Evolutionary conservation across 2,329 filamentous ascomycete species (phyloP), one percentile per base, ranked within the genome.

Genomic region (Hymenotorrendiella dingleyae): DNA sequence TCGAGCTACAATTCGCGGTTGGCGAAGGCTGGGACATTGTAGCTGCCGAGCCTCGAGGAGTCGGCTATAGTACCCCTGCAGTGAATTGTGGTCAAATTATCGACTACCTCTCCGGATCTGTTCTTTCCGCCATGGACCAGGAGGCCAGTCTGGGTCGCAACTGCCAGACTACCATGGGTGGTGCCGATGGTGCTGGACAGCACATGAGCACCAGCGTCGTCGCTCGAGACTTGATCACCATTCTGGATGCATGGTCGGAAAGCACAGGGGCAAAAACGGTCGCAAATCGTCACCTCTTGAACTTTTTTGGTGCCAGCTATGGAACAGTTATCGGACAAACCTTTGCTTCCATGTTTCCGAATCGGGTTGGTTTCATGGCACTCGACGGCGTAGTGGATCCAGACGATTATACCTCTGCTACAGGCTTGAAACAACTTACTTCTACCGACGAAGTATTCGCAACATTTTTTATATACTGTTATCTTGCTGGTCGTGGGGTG

Each of bases 241-340:
- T 42, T 20, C 40, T 42, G 16, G 40, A 42, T 22, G 32, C 32
- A 5, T 42, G 16, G 12, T 12, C 23, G 7, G 32, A 36, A 6
- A 16, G 12, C 11, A 26, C 17, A 16, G n/a, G n/a, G n/a, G n/a
- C n/a, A n/a, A n/a, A n/a, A n/a, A 14, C 11, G 8, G 24, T 36
- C 10, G 14, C 23, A 22, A 19, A 42, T 29, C 10, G 32, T 10
- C 8, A 16, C 16, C 19, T 36, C 7, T 24, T 42, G 12, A 66
- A 68, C 50, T 74, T 72, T 49, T 65, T 68, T 57, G 70, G 72
- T 0, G 64, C 72, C 30, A 72, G 68, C 4, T 75, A 74, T 45
- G 67, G 67, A 7, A 67, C 64, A 2, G 50, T 65, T 7, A 55
- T 69, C 8, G 66, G 66, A 1, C 63, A 63, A 30, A 66, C 61